A percentile compares a stretch with the other conserved stretches of the same genome.
phyloP scores from a whole-genome alignment of 306 rosid species.

The Myrica gale region DNA sequence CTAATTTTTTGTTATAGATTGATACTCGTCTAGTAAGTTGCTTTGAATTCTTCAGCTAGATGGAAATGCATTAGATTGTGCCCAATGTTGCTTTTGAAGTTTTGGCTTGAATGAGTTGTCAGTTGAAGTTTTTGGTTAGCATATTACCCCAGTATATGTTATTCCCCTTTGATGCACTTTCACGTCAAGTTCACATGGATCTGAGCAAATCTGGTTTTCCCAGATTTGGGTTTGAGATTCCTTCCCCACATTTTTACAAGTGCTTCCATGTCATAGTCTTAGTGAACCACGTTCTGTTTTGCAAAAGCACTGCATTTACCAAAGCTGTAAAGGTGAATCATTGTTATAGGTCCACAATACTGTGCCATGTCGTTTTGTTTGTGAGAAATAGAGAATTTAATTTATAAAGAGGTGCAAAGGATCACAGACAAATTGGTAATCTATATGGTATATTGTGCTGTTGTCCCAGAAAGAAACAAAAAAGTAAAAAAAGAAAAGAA shows the following conservation, averaged over 20 bases:
- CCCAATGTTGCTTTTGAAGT: not conserved
- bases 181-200: not conserved
- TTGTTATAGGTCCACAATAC: not conserved
- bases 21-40: not conserved
- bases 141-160: constrained; percentile 10
- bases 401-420: not conserved
- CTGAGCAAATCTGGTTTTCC: constrained; percentile 3
- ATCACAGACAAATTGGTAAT: not conserved
- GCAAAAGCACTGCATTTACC: not conserved
- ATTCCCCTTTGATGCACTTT: not conserved
- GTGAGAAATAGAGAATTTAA: not conserved
- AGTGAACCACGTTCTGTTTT: not conserved
- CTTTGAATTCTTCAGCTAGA: not conserved
- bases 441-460: too few relatives aligned
- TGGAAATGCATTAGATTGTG: not conserved
- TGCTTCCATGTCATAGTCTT: not conserved
- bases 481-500: not conserved
- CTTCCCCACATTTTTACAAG: not conserved
- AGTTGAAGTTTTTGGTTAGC: not conserved
- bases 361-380: not conserved
- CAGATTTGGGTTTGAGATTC: not conserved
- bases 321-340: not conserved
- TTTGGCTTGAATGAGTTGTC: constrained; percentile 11
- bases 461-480: too few relatives aligned
- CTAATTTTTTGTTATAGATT: not conserved